These are phyloP conservation scores for Russula emetica DNA, from an alignment of 768 basidiomycete species.

Conservation along the genomic window DNA sequence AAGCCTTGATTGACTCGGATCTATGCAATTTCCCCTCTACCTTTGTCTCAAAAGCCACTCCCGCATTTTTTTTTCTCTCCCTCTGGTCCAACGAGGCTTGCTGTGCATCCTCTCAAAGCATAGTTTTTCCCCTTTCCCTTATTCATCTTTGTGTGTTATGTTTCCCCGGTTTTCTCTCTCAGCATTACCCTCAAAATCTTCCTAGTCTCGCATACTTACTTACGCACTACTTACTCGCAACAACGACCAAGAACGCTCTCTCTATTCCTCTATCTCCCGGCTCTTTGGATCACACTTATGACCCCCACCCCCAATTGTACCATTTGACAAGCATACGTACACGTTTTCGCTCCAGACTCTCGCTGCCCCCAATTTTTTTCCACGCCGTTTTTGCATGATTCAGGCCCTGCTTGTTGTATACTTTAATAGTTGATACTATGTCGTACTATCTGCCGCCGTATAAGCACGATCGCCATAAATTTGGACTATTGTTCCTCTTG, in stretches of 20 bases:
- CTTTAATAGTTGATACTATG: constrained; percentile 7
- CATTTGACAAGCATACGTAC: constrained; percentile 7
- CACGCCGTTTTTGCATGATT: constrained; percentile 5
- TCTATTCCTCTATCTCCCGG: not conserved
- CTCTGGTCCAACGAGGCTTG: not conserved
- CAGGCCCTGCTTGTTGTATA: constrained; percentile 11
- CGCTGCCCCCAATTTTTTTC: not conserved
- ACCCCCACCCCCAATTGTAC: constrained; percentile 19
- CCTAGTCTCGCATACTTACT: constrained; percentile 16
- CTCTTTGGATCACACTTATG: constrained; percentile 5
- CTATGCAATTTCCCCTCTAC: not conserved
- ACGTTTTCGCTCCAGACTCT: constrained; percentile 1
- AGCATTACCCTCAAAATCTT: not conserved
- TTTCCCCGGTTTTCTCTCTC: not conserved
- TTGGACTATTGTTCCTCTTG: not conserved
- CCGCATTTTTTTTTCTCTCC: not conserved
- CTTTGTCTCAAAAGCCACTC: not conserved
- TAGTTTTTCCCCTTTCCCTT: not conserved
- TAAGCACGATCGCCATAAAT: constrained; percentile 4
- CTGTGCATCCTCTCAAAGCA: constrained; percentile 16
- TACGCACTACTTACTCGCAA: constrained; percentile 7
- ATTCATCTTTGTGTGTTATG: not conserved
- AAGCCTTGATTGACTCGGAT: not conserved
- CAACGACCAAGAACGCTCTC: constrained; percentile 9
- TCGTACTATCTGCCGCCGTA: constrained; percentile 6